phyloP scores from a whole-genome alignment of 495 filamentous ascomycete species.

The Penicilliopsis zonata region DNA sequence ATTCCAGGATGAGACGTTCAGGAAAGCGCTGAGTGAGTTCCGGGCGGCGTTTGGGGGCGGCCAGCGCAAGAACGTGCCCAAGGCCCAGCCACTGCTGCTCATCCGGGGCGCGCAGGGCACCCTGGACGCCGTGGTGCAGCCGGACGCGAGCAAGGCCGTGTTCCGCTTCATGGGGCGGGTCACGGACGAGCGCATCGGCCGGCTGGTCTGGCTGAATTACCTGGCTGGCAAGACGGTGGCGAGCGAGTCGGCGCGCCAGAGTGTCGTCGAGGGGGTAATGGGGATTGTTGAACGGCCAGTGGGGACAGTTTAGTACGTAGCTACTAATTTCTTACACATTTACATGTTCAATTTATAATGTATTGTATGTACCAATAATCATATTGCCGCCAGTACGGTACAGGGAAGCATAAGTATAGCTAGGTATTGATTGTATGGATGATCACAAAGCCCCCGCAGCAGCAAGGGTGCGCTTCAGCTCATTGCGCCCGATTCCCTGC shows the following conservation, averaged over 20 bases:
- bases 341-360: too few species aligned
- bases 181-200: slow-evolving; percentile 64
- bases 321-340: too few species aligned
- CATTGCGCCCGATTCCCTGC: slow-evolving; percentile 48
- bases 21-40: slow-evolving; percentile 58
- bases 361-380: too few species aligned
- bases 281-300: slow-evolving; percentile 80
- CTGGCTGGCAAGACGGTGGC: slow-evolving; percentile 78
- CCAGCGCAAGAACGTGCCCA: slow-evolving; percentile 52
- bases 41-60: slow-evolving; percentile 64
- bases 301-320: slow-evolving; percentile 75
- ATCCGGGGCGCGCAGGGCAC: slow-evolving; percentile 51
- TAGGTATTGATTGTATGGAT: background rate
- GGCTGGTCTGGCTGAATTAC: slow-evolving; percentile 82
- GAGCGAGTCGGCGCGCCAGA: slow-evolving; percentile 68
- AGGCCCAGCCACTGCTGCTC: slow-evolving; percentile 63
- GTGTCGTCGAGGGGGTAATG: slow-evolving; percentile 78
- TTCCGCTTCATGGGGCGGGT: slow-evolving; percentile 55
- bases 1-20: slow-evolving; percentile 60
- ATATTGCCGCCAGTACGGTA: too few species aligned
- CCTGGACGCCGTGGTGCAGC: slow-evolving; percentile 57
- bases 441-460: slow-evolving; percentile 50
- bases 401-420: too few species aligned
- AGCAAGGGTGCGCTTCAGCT: slow-evolving; percentile 49
- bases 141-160: slow-evolving; percentile 24